Percentiles rank a stretch among this genome's conserved stretches.
Conservation (phyloP, 306 rosid genomes). For the Castanea sativa region DNA sequence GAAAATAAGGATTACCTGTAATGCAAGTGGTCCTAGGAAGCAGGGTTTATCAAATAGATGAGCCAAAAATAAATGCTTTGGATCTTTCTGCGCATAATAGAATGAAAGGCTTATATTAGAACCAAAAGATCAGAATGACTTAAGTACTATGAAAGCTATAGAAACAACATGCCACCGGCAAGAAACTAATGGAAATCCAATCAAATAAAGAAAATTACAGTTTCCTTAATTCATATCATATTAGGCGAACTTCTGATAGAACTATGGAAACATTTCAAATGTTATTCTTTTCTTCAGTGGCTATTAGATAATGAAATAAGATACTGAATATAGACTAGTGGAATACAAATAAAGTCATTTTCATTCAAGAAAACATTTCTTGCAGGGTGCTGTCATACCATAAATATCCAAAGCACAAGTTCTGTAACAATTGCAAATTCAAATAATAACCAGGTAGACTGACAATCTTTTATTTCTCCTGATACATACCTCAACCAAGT, state of each 20-base stretch:
- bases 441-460: neutral
- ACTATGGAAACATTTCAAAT: neutral
- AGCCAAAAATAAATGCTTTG: slow-evolving; percentile 72
- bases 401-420: neutral
- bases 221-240: neutral
- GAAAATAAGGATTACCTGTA: slow-evolving; percentile 51
- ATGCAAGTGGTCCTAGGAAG: slow-evolving; percentile 78
- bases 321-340: too few species aligned
- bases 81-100: slow-evolving; percentile 42
- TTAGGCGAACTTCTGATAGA: neutral
- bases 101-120: slow-evolving; percentile 7
- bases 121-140: neutral
- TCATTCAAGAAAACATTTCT: neutral
- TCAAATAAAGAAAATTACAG: neutral
- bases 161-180: neutral
- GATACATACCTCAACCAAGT: neutral
- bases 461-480: neutral
- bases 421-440: neutral
- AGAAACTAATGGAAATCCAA: neutral
- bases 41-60: slow-evolving; percentile 92
- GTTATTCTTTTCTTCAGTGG: neutral
- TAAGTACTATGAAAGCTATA: neutral
- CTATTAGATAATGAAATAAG: neutral
- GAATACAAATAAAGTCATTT: neutral
- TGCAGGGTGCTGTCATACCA: neutral